These are phyloP conservation scores for Helianthus tuberosus DNA, from an alignment of 129 eudicot genomes.

Conservation along the genomic window DNA sequence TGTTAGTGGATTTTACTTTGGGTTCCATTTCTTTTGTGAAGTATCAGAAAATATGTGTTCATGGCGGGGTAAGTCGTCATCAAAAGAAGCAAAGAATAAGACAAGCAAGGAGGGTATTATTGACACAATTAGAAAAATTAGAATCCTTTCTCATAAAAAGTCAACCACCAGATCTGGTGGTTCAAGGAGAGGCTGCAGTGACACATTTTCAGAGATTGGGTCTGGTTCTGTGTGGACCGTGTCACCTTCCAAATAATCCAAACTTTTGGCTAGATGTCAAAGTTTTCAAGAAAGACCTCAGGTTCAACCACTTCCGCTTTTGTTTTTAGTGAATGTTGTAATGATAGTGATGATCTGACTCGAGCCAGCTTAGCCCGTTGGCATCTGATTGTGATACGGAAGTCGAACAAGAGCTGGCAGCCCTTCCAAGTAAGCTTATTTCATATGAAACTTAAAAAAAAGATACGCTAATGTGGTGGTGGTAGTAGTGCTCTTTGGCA, in stretches of 20 bases:
- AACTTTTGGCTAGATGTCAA: slow-evolving; percentile 45
- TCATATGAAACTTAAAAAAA: too few species aligned
- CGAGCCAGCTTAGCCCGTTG: slow-evolving; percentile 79
- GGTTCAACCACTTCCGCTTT: slow-evolving; percentile 38
- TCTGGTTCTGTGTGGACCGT: background rate
- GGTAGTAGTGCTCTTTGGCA: too few species aligned
- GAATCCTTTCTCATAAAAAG: slow-evolving; percentile 64
- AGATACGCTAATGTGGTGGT: too few species aligned
- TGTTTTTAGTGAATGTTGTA: slow-evolving; percentile 70
- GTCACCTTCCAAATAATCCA: too few species aligned
- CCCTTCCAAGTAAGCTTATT: slow-evolving; percentile 63
- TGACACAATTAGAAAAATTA: slow-evolving; percentile 70
- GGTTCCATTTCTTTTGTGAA: slow-evolving; percentile 16
- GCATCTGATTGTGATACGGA: slow-evolving; percentile 80
- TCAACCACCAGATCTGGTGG: slow-evolving; percentile 55
- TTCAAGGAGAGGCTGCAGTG: slow-evolving; percentile 49
- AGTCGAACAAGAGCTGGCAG: slow-evolving; percentile 75
- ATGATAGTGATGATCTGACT: slow-evolving; percentile 96
- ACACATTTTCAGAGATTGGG: slow-evolving; percentile 58
- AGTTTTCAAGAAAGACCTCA: slow-evolving; percentile 49
- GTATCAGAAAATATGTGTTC: slow-evolving; percentile 64
- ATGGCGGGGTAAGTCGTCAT: slow-evolving; percentile 91
- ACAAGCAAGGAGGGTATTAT: slow-evolving; percentile 67
- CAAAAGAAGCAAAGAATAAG: slow-evolving; percentile 86
- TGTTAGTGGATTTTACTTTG: slow-evolving; percentile 9